Evolutionary conservation across 176 grass and related monocot genomes (phyloP).

Genomic region (Triticum turgidum): DNA sequence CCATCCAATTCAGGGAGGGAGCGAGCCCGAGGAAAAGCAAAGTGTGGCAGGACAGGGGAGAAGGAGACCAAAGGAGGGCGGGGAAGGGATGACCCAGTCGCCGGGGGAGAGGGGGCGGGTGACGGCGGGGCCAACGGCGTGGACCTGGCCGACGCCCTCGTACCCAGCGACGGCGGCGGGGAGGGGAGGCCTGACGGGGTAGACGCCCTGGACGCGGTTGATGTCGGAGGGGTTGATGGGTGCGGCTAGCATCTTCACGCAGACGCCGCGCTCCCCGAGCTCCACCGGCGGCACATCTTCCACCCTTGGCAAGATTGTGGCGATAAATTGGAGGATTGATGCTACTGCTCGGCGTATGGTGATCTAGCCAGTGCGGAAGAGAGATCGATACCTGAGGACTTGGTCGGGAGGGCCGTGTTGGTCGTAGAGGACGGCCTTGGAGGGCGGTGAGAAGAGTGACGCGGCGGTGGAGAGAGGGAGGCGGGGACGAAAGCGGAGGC

Average conservation of each 20-base stretch:
- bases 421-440: conserved; percentile 72
- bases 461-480: conserved; percentile 29
- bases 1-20: background rate
- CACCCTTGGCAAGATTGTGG: conserved; percentile 19
- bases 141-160: conserved; percentile 87
- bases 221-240: conserved; percentile 98
- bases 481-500: background rate
- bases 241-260: conserved; percentile 82
- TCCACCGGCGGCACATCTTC: conserved; percentile 46
- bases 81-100: conserved; percentile 87
- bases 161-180: conserved; percentile 80
- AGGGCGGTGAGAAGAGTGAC: conserved; percentile 31
- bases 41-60: background rate
- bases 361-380: background rate
- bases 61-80: conserved; percentile 68
- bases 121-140: conserved; percentile 59
- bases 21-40: background rate
- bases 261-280: conserved; percentile 65
- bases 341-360: background rate
- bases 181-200: conserved; percentile 71
- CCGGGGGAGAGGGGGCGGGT: conserved; percentile 50
- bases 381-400: conserved; percentile 39
- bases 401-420: conserved; percentile 68
- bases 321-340: background rate
- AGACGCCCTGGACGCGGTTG: conserved; percentile 91